Base-by-base conservation (phyloP, 331 rosid genomes). In the Saraca asoca region DNA sequence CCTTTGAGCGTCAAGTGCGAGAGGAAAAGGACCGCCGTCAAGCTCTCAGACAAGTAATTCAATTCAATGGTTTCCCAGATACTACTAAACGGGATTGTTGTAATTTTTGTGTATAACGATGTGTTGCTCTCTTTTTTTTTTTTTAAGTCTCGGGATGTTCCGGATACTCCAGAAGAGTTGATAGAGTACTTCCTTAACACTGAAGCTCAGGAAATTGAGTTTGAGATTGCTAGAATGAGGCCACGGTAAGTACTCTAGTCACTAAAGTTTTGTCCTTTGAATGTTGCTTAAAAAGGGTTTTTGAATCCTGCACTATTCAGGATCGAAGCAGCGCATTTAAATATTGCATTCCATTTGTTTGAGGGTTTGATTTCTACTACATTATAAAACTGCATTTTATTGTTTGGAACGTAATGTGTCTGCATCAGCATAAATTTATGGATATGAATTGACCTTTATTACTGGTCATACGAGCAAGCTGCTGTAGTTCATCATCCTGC, bases 141-240 rank as follows among this genome's bases (percentile, higher is more conserved):
- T 17, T 12, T 9, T 3, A n/a, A 90, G 97, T 87, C 97, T 51
- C 93, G 96, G 52, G 58, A 34, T 62, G 65, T 62, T 64, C 97
- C 98, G 6, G 91, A 81, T 42, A 74, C 80, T 45, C 81, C 84
- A 0, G 71, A 77, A 41, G 91, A 74, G 20, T 81, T 93, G 12
- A 62, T 90, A 14, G 96, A 90, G 65, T 93, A 89, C 82, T 80
- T 93, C 51, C 89, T 93, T 20, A 88, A 93, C 70, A 93, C 97
- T 5, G 96, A 93, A 77, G 91, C 98, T 66, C 94, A 82, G 73
- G 95, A 93, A 24, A 84, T 93, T 42, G 95, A 90, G 76, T 88
- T 75, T 59, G 98, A 93, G 85, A 90, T 93, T 64, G 84, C 96
- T 0, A 86, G 95, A 74, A 62, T 86, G 87, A 86, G 95, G 77